phyloP scores from a whole-genome alignment of 208 protist genomes.

The Acanthamoeba lenticulata region DNA sequence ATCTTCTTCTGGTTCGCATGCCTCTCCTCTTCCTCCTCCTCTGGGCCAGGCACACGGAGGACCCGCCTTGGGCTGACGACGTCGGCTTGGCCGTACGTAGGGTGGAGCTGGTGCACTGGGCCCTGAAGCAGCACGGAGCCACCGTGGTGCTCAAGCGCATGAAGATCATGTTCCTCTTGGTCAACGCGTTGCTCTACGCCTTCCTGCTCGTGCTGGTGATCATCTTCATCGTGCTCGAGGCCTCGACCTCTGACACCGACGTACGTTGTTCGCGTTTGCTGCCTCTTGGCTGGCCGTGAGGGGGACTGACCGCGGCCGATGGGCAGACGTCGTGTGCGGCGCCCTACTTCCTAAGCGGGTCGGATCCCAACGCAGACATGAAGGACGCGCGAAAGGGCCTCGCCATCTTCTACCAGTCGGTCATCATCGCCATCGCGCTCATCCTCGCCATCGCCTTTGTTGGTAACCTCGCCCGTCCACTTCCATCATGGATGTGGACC shows the following conservation, averaged over 20 bases:
- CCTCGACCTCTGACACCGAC: neutral
- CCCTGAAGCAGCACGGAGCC: neutral
- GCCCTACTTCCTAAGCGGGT: neutral
- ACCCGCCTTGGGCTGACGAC: neutral
- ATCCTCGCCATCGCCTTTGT: neutral
- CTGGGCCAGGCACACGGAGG: no score
- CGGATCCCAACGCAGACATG: neutral
- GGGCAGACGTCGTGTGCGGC: neutral
- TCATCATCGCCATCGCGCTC: constrained; percentile 15
- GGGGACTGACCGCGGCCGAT: neutral
- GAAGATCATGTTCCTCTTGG: constrained; percentile 1
- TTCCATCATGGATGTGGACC: neutral
- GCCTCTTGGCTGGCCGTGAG: neutral
- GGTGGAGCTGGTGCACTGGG: constrained; percentile 35
- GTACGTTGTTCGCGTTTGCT: neutral
- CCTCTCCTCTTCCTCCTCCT: neutral
- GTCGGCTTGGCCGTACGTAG: neutral
- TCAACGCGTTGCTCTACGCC: neutral
- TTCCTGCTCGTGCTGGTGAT: constrained; percentile 18
- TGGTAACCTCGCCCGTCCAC: neutral
- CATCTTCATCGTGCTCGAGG: neutral
- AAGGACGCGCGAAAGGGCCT: neutral
- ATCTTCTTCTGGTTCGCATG: neutral
- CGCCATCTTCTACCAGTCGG: constrained; percentile 6
- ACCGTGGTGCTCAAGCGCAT: neutral